A percentile compares a stretch with the other conserved stretches of the same genome.
These are phyloP conservation scores for Moesziomyces parantarcticus DNA, from an alignment of 1,284 basidiomycete species.

Conservation along the genomic window DNA sequence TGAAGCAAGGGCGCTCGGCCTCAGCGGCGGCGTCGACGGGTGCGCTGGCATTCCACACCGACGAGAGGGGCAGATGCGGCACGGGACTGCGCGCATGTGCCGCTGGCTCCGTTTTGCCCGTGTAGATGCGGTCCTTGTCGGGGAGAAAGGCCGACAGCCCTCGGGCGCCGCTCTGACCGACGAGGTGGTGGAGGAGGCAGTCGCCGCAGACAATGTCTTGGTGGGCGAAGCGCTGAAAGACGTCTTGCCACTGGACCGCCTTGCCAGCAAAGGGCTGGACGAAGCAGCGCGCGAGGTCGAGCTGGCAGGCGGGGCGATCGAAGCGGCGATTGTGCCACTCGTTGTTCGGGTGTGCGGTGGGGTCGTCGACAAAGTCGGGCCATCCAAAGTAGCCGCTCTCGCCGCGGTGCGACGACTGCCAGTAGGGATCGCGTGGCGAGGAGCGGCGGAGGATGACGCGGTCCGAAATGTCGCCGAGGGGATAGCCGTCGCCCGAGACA, in stretches of 20 bases:
- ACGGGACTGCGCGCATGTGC: slow-evolving; percentile 3
- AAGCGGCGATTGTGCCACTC: slow-evolving; percentile 22
- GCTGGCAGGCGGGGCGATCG: slow-evolving; percentile 30
- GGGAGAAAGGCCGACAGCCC: slow-evolving; percentile 47
- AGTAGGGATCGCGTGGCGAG: neutral
- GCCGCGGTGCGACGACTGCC: slow-evolving; percentile 5
- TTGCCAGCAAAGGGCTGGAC: slow-evolving; percentile 7
- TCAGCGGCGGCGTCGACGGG: slow-evolving; percentile 6
- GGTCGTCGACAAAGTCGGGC: slow-evolving; percentile 36
- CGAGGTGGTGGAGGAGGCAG: slow-evolving; percentile 46
- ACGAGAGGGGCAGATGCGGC: slow-evolving; percentile 34
- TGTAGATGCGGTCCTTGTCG: slow-evolving; percentile 6
- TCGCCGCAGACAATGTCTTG: slow-evolving; percentile 41
- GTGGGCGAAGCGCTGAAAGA: slow-evolving; percentile 46
- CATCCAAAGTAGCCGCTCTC: slow-evolving; percentile 16
- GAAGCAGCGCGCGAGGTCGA: slow-evolving; percentile 35
- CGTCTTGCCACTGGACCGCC: slow-evolving; percentile 25
- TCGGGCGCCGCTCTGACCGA: slow-evolving; percentile 26
- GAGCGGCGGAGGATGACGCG: slow-evolving; percentile 17
- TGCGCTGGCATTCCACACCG: slow-evolving; percentile 15
- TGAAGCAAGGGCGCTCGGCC: slow-evolving; percentile 31
- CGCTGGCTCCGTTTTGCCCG: slow-evolving; percentile 5
- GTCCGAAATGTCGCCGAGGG: slow-evolving; percentile 13
- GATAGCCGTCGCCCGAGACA: slow-evolving; percentile 40
- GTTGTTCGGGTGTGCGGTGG: slow-evolving; percentile 2